Evolutionary conservation across 106 monocot genomes (phyloP).

Genomic region (Dioscorea dumetorum): DNA sequence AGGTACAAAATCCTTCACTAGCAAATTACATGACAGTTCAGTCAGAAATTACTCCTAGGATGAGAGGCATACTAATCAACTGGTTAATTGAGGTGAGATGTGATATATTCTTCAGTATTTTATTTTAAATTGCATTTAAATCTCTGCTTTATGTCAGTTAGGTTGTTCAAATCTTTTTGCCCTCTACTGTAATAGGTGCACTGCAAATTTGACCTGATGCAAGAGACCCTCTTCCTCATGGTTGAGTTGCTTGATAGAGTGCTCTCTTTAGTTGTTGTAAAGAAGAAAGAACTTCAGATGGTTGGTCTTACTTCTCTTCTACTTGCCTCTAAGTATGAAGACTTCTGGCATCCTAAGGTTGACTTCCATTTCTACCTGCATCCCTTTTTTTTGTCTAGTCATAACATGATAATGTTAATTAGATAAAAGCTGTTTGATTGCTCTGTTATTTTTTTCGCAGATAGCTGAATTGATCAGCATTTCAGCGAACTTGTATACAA

Average conservation of each 20-base stretch:
- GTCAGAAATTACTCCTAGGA: slow-evolving; percentile 32
- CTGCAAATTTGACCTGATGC: slow-evolving; percentile 43
- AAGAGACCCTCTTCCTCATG: slow-evolving; percentile 63
- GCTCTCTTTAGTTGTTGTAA: slow-evolving; percentile 27
- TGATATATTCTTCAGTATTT: background rate
- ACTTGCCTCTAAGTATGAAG: slow-evolving; percentile 56
- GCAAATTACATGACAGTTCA: slow-evolving; percentile 28
- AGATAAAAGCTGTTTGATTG: background rate
- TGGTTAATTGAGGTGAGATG: slow-evolving; percentile 49
- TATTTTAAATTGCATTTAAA: background rate
- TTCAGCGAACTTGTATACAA: slow-evolving; percentile 24
- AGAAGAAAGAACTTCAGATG: slow-evolving; percentile 37
- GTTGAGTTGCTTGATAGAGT: slow-evolving; percentile 47
- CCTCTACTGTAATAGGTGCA: slow-evolving; percentile 26
- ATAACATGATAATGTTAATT: no score
- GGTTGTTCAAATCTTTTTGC: background rate
- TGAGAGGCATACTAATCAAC: slow-evolving; percentile 42
- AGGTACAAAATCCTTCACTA: slow-evolving; percentile 30
- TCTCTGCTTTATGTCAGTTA: background rate
- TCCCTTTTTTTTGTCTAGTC: background rate
- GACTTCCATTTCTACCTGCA: background rate
- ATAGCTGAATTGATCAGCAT: slow-evolving; percentile 40
- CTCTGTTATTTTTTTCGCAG: slow-evolving; percentile 16
- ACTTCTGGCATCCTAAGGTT: slow-evolving; percentile 58
- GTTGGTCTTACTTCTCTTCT: slow-evolving; percentile 42